Conservation (phyloP, 768 basidiomycete genomes). For the Leccinum rimulosum region DNA sequence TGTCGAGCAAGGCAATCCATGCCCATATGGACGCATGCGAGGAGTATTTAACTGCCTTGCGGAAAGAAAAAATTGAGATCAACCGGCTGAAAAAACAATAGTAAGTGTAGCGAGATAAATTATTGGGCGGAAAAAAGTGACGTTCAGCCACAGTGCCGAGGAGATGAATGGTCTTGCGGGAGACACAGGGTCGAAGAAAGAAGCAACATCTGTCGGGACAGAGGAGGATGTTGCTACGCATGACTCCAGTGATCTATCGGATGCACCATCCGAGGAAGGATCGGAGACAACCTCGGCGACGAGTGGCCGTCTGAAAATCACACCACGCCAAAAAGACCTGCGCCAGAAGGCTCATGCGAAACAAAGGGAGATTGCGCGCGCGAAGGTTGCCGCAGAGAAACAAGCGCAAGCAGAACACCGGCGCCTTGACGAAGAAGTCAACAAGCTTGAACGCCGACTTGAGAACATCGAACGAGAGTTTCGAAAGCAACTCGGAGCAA, state of each 20-base stretch:
- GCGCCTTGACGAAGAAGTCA: conserved; percentile 84
- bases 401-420: conserved; percentile 82
- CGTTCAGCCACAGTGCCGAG: conserved; percentile 49
- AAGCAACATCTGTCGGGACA: conserved; percentile 37
- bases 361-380: conserved; percentile 75
- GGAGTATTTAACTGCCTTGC: conserved; percentile 81
- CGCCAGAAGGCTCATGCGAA: conserved; percentile 63
- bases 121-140: conserved; percentile 13
- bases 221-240: conserved; percentile 59
- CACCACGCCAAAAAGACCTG: conserved; percentile 50
- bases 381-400: conserved; percentile 76
- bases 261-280: conserved; percentile 59
- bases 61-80: conserved; percentile 95
- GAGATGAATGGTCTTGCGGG: conserved; percentile 67
- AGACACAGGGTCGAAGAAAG: conserved; percentile 51
- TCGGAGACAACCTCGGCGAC: conserved; percentile 56
- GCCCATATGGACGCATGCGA: conserved; percentile 89
- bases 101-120: conserved; percentile 48
- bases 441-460: conserved; percentile 74
- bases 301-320: conserved; percentile 40
- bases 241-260: conserved; percentile 73
- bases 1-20: conserved; percentile 88
- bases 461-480: conserved; percentile 93
- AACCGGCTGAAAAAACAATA: conserved; percentile 86
- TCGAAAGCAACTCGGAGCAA: conserved; percentile 78